Conservation (phyloP, 2,329 filamentous ascomycete species). For the Lizonia empirigonia region DNA sequence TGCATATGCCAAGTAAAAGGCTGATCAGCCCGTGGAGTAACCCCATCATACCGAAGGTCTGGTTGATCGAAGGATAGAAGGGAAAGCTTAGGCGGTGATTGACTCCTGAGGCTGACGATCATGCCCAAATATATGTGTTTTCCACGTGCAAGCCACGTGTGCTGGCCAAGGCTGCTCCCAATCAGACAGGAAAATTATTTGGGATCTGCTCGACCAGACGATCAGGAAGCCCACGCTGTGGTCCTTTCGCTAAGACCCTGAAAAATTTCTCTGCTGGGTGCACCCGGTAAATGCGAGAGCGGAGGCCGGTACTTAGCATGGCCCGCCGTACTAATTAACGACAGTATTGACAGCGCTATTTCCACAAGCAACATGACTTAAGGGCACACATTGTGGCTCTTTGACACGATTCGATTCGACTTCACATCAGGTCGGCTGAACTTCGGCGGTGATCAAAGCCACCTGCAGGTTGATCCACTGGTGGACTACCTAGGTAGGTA, state of each 20-base stretch:
- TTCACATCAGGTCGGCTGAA: conserved; percentile 1
- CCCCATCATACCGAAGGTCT: conserved; percentile 7
- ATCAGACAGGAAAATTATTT: conserved; percentile 1
- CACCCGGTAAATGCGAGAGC: not conserved
- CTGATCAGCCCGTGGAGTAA: conserved; percentile 8
- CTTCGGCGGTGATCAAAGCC: conserved; percentile 1
- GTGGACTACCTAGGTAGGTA: no score
- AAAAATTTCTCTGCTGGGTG: conserved; percentile 8
- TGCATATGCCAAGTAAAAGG: conserved; percentile 4
- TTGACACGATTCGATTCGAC: not conserved
- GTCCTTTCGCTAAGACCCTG: conserved; percentile 9
- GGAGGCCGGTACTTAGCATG: not conserved
- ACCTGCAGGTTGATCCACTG: not conserved
- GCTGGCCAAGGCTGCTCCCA: not conserved
- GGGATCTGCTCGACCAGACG: conserved; percentile 11
- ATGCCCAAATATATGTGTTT: no score
- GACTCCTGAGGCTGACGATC: conserved; percentile 6
- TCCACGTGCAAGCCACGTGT: conserved; percentile 14
- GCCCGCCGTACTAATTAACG: not conserved
- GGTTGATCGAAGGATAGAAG: not conserved
- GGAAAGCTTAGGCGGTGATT: conserved; percentile 2
- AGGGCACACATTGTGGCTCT: not conserved
- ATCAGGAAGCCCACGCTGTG: conserved; percentile 2
- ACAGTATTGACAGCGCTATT: conserved; percentile 1
- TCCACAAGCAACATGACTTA: conserved; percentile 10